These are phyloP conservation scores for Linnemannia elongata DNA, from an alignment of 192 early-diverging fungal genomes.

Conservation along the genomic window DNA sequence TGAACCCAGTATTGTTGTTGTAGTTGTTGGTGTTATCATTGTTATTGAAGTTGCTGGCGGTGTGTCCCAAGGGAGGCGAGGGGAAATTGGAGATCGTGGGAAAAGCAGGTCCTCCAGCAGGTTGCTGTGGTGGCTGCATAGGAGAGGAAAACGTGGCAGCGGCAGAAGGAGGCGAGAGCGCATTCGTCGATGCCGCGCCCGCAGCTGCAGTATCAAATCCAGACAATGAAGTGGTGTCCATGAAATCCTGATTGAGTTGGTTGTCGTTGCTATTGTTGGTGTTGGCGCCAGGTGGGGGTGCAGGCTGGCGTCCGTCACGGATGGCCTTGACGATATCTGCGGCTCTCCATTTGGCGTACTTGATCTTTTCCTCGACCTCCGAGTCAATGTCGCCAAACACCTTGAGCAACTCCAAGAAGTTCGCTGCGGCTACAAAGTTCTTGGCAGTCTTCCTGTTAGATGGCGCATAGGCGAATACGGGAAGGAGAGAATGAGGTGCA, in stretches of 20 bases:
- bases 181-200: background rate
- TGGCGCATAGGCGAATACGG: background rate
- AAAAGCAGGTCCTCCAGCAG: constrained; percentile 14
- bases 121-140: background rate
- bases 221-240: background rate
- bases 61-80: constrained; percentile 31
- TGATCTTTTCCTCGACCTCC: constrained; percentile 88
- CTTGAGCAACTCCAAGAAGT: constrained; percentile 89
- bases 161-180: background rate
- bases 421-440: constrained; percentile 89
- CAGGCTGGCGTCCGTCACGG: constrained; percentile 84
- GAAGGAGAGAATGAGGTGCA: background rate
- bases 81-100: constrained; percentile 52
- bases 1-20: background rate
- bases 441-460: constrained; percentile 84
- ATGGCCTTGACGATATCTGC: constrained; percentile 94
- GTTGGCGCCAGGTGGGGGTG: constrained; percentile 66
- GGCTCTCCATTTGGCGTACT: constrained; percentile 97
- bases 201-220: background rate
- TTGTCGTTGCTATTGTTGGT: constrained; percentile 26
- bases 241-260: background rate
- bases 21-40: constrained; percentile 8
- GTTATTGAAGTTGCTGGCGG: background rate
- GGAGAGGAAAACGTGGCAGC: background rate
- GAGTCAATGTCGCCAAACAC: constrained; percentile 83